Conservation (phyloP, 345 rosid genomes). For the Rhodamnia argentea region DNA sequence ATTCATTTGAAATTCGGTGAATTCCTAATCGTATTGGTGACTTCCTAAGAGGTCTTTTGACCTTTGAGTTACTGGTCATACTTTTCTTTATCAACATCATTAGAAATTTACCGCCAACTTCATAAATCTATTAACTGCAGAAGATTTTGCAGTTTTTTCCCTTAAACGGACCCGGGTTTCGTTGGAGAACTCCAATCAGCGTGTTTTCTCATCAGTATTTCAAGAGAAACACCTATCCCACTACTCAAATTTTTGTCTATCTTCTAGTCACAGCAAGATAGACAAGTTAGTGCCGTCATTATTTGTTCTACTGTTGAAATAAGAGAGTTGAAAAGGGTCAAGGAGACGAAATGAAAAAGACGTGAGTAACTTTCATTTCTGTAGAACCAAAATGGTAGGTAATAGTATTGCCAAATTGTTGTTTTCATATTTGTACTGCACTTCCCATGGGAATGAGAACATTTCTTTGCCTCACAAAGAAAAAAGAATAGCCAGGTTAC, state of each 20-base stretch:
- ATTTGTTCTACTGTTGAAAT: neutral
- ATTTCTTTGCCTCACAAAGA: neutral
- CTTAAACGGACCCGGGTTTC: fast-evolving
- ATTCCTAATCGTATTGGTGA: too few species aligned
- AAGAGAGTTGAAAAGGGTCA: neutral
- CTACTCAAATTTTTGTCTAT: neutral
- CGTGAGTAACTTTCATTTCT: too few species aligned
- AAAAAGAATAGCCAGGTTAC: too few species aligned
- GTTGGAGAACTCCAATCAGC: neutral
- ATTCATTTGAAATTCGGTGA: too few species aligned
- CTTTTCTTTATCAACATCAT: too few species aligned
- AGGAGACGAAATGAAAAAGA: fast-evolving
- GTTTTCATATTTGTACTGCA: neutral
- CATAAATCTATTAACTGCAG: neutral
- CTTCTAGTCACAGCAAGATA: neutral
- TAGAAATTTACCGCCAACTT: neutral
- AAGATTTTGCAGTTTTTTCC: neutral
- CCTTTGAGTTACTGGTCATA: too few species aligned
- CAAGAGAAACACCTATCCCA: neutral
- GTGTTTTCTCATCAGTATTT: neutral
- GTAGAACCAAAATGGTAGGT: neutral
- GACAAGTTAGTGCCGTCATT: neutral
- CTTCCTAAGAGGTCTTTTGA: too few species aligned
- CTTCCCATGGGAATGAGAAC: neutral
- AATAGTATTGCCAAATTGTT: neutral